phyloP scores from a whole-genome alignment of 306 rosid species.

The Rubus parviflorus region DNA sequence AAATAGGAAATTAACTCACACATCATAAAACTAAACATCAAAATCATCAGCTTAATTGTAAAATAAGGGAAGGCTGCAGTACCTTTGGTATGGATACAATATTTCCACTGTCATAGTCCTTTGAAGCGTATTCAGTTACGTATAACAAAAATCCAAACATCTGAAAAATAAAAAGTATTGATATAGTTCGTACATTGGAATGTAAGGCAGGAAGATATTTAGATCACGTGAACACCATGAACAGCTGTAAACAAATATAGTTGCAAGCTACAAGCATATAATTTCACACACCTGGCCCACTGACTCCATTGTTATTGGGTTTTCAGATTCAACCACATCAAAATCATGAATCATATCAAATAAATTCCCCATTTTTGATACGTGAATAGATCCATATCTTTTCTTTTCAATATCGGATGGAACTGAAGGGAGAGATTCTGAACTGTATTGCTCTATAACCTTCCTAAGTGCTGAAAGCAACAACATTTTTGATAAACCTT shows the following conservation, averaged over 20 bases:
- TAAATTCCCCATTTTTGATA: slow-evolving; percentile 46
- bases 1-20: not conserved
- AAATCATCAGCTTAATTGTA: not conserved
- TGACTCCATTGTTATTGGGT: slow-evolving; percentile 79
- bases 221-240: not conserved
- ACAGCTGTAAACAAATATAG: not conserved
- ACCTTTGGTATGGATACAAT: slow-evolving; percentile 69
- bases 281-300: slow-evolving; percentile 65
- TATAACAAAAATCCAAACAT: slow-evolving; percentile 79
- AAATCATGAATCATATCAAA: slow-evolving; percentile 55
- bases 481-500: slow-evolving; percentile 24
- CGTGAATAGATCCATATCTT: slow-evolving; percentile 64
- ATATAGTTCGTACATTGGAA: not conserved
- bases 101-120: slow-evolving; percentile 39
- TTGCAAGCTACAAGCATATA: slow-evolving; percentile 11
- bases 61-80: slow-evolving; percentile 16
- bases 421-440: slow-evolving; percentile 56
- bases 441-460: slow-evolving; percentile 60
- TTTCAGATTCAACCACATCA: slow-evolving; percentile 52
- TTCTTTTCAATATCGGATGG: slow-evolving; percentile 63
- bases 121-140: slow-evolving; percentile 50
- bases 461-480: slow-evolving; percentile 68
- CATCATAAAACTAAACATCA: not conserved
- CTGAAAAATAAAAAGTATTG: slow-evolving; percentile 47
- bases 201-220: not conserved